Base-by-base conservation (phyloP, 208 protist genomes). In the Hexamita inflata region DNA sequence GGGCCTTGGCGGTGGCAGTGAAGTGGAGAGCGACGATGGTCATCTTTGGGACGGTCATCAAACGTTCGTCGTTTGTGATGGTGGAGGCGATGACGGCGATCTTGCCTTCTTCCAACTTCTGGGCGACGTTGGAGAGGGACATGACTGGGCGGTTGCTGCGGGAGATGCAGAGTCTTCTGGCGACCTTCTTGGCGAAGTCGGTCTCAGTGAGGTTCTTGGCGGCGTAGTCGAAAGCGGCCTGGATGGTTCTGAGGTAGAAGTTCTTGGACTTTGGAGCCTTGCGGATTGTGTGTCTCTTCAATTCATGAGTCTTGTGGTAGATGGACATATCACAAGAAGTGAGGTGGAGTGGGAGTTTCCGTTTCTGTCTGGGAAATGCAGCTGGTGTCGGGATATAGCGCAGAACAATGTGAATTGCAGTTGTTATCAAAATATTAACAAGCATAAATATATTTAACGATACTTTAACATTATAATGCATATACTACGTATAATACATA, bases 31-130 rank as follows among this genome's bases (percentile, higher is more conserved):
- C 95, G 86, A 90, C 94, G 65, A 99, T 88, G 35, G 75, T 86
- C 19, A 90, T 65, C 68, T 81, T 83, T 34, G 84, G 84, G 57
- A 87, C 28, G 62, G 86, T 90, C 75, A 90, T 77, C 76, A 98
- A 83, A 83, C 96, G 93, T 34, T 91, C 87, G 82, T 99, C 96
- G 82, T 98, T 93, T 76, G 96, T 96, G 59, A 99, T 90, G 38
- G 94, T 94, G 78, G 93, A 95, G 68, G 98, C 94, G 32, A 97
- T 64, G 61, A 99, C 95, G 77, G 90, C 93, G 78, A 94, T 95
- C 76, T 91, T 90, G 78, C 87, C 84, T 83, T 94, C 92, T 81
- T 92, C 88, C 80, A 89, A 82, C 73, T 84, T 77, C 19, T 82
- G 77, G 59, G 90, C 87, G 57, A 98, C 84, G 81, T 88, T 89